Evolutionary conservation across 768 basidiomycete species (phyloP).

Genomic region (Pleurotus tuber-regium): DNA sequence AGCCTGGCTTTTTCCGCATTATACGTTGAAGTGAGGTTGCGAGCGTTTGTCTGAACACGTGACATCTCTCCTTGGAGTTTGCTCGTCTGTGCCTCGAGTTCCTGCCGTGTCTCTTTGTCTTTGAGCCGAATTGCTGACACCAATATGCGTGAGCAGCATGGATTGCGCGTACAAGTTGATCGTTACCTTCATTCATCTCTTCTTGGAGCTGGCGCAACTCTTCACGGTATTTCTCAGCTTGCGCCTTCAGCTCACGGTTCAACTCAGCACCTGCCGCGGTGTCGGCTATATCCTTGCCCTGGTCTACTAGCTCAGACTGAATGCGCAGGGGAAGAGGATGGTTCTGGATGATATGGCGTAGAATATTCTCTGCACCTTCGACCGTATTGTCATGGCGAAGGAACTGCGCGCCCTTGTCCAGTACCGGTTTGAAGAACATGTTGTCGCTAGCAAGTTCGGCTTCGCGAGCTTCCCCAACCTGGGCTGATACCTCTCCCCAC

Average conservation of each 20-base stretch:
- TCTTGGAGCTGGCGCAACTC: slow-evolving; percentile 44
- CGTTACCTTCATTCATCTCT: slow-evolving; percentile 38
- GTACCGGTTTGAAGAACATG: slow-evolving; percentile 5
- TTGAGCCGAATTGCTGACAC: slow-evolving; percentile 20
- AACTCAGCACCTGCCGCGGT: slow-evolving; percentile 58
- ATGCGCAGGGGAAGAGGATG: slow-evolving; percentile 46
- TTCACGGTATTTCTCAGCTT: slow-evolving; percentile 40
- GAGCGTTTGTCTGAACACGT: slow-evolving; percentile 25
- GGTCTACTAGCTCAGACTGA: slow-evolving; percentile 53
- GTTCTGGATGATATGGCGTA: slow-evolving; percentile 32
- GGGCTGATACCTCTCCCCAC: slow-evolving; percentile 35
- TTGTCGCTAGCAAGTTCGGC: background rate
- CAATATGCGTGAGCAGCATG: too few species aligned
- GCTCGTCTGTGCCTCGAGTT: slow-evolving; percentile 34
- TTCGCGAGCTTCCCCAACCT: slow-evolving; percentile 21
- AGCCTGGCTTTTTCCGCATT: slow-evolving; percentile 14
- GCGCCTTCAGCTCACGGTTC: slow-evolving; percentile 44
- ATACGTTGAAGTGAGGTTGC: too few species aligned
- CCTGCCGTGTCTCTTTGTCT: slow-evolving; percentile 32
- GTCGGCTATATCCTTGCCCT: slow-evolving; percentile 43
- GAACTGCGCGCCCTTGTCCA: slow-evolving; percentile 1
- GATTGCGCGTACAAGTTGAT: too few species aligned
- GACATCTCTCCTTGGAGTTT: slow-evolving; percentile 31
- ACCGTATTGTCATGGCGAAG: slow-evolving; percentile 1
- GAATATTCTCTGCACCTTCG: background rate